Evolutionary conservation across 139 green algal genomes (phyloP).

Genomic region (Zygnema cylindricum): DNA sequence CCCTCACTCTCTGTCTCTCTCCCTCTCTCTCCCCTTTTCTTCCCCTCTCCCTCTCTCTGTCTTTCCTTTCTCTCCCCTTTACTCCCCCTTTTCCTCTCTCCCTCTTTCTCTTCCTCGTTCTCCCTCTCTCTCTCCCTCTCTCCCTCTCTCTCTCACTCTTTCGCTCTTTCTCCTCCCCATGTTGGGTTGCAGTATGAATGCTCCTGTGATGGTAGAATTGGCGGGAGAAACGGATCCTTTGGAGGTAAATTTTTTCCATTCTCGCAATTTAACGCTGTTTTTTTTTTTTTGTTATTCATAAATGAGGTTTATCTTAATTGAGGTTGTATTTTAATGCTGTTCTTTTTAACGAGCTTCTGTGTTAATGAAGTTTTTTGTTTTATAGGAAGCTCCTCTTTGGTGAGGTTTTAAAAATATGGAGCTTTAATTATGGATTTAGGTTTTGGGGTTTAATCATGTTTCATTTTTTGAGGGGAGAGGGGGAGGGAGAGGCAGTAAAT

Average conservation of each 20-base stretch:
- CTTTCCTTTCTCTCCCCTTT: neutral
- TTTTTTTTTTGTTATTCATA: neutral
- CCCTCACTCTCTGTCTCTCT: neutral
- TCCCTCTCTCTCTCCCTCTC: neutral
- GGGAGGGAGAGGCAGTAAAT: too few species aligned
- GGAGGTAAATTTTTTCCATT: neutral
- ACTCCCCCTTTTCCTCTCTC: neutral
- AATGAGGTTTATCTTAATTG: too few species aligned
- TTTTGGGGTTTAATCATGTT: too few species aligned
- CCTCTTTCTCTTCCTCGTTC: neutral
- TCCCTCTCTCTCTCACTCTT: neutral
- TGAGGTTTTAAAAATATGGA: too few species aligned
- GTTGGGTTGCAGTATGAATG: neutral
- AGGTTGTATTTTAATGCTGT: too few species aligned
- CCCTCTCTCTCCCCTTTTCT: neutral
- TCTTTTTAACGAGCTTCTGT: too few species aligned
- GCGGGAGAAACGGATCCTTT: neutral
- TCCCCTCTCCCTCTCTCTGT: neutral
- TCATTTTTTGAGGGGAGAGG: too few species aligned
- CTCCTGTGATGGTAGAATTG: neutral
- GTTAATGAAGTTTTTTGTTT: too few species aligned
- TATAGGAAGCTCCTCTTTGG: too few species aligned
- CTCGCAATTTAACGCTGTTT: neutral
- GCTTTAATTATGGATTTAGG: too few species aligned
- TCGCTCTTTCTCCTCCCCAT: neutral